A percentile compares a stretch with the other conserved stretches of the same genome.
Conservation (phyloP, 2,329 filamentous ascomycete genomes). For the Metarhizium sp. region DNA sequence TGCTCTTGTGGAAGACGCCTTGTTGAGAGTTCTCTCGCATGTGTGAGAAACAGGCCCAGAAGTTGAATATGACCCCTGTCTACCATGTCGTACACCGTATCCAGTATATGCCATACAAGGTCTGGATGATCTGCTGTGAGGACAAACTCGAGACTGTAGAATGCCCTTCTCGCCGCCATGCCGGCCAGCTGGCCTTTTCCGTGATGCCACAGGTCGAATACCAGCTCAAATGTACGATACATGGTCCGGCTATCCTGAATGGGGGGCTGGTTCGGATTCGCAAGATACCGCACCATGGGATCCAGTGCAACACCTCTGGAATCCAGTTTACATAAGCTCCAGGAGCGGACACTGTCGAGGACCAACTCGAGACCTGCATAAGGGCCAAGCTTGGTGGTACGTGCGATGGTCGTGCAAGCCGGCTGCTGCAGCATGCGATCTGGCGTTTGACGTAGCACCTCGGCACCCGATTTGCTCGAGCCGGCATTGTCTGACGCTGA, state of each 20-base stretch:
- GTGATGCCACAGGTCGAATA: constrained; percentile 27
- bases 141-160: constrained; percentile 26
- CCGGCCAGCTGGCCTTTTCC: constrained; percentile 25
- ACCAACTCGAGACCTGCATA: constrained; percentile 22
- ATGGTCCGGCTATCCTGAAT: constrained; percentile 30
- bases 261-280: constrained; percentile 23
- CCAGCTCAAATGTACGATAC: constrained; percentile 29
- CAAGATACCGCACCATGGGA: constrained; percentile 27
- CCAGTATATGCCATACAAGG: constrained; percentile 27
- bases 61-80: constrained; percentile 25
- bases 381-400: constrained; percentile 14
- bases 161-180: constrained; percentile 25
- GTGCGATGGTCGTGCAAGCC: constrained; percentile 12
- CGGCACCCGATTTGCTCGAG: constrained; percentile 1
- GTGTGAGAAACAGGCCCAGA: constrained; percentile 23
- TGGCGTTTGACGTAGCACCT: not conserved
- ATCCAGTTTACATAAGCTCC: constrained; percentile 26
- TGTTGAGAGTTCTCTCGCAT: constrained; percentile 19
- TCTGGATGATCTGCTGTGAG: constrained; percentile 27
- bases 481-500: not conserved
- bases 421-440: not conserved
- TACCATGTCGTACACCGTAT: constrained; percentile 29
- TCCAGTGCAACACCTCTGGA: constrained; percentile 16
- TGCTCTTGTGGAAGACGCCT: constrained; percentile 21
- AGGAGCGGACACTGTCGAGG: constrained; percentile 23